Percentiles rank a stretch among this genome's conserved stretches.
These are phyloP conservation scores for Aegilops tauschii DNA, from an alignment of 176 grass and related monocot species.

Conservation along the genomic window DNA sequence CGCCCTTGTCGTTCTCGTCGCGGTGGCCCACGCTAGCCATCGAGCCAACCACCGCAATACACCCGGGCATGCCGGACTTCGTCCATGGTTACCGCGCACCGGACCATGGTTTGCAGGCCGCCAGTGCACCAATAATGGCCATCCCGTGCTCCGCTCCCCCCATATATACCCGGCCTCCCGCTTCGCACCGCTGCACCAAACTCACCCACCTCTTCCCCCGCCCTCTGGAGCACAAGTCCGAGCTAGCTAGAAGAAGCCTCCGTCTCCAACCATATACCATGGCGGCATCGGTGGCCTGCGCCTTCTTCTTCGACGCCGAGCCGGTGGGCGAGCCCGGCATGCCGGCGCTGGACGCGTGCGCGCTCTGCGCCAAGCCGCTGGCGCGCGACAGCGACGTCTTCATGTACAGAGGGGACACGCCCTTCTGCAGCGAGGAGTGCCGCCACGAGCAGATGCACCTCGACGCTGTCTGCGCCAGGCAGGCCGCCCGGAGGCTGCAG, in stretches of 20 bases:
- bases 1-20: background rate
- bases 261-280: background rate
- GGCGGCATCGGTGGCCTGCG: constrained; percentile 7
- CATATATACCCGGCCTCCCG: background rate
- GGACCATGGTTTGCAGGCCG: background rate
- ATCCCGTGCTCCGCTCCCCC: background rate
- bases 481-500: background rate
- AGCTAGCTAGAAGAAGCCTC: background rate
- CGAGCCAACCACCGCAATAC: background rate
- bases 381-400: constrained; percentile 48
- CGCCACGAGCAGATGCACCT: constrained; percentile 48
- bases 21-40: background rate
- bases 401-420: constrained; percentile 71
- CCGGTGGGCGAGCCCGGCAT: background rate
- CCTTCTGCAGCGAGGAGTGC: constrained; percentile 71
- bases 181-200: background rate
- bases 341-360: constrained; percentile 43
- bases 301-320: constrained; percentile 45
- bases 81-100: background rate
- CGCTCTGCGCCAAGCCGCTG: constrained; percentile 50
- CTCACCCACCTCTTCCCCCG: background rate
- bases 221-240: too few species aligned
- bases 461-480: constrained; percentile 13
- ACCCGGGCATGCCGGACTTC: background rate
- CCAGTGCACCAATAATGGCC: background rate